Evolutionary conservation across 306 rosid genomes (phyloP), one percentile per base, ranked within the genome.

Genomic region (Quercus suber): DNA sequence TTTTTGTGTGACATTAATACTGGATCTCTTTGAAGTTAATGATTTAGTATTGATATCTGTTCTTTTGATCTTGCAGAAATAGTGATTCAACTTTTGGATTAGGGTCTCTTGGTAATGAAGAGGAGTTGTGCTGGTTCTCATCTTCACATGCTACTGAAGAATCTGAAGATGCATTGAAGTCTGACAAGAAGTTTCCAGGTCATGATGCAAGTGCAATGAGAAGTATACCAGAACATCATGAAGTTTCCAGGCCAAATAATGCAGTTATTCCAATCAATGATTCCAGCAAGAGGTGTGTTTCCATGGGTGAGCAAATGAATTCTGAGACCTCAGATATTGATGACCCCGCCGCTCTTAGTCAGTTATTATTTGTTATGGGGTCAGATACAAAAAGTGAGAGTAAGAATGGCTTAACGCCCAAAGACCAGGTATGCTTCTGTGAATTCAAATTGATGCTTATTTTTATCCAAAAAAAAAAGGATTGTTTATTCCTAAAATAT

Each of bases 21-120:
- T 55, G 45, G 68, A 55, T 80, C 25, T 15, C 59, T 64, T 21
- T 58, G 69, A 30, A 53, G 68, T 82, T 73, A 10, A 52, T 35
- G 51, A 68, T 35, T 35, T 18, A 33, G 51, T 68, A 18, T 45
- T 55, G 7, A 55, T 78, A 37, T 49, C 37, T 71, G 17, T 76
- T 20, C 15, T 55, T 74, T 82, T 71, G 3, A 73, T 77, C 73
- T 84, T 69, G 79, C 88, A 93, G 97, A 82, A 93, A 82, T 82
- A 88, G 91, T 81, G 97, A 93, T 84, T 87, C 91, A 61, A 90
- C 87, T 17, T 89, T 85, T 77, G 97, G 91, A 76, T 67, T 87
- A 57, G 92, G 78, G 69, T 85, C 86, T 76, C 91, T 90, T 82
- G 80, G 82, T 79, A 87, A 87, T 78, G 97, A 90, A 75, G 92